Percentiles rank a stretch among this genome's conserved stretches.
phyloP scores from a whole-genome alignment of 2,329 filamentous ascomycete species.

The Colletotrichum endophyticum region DNA sequence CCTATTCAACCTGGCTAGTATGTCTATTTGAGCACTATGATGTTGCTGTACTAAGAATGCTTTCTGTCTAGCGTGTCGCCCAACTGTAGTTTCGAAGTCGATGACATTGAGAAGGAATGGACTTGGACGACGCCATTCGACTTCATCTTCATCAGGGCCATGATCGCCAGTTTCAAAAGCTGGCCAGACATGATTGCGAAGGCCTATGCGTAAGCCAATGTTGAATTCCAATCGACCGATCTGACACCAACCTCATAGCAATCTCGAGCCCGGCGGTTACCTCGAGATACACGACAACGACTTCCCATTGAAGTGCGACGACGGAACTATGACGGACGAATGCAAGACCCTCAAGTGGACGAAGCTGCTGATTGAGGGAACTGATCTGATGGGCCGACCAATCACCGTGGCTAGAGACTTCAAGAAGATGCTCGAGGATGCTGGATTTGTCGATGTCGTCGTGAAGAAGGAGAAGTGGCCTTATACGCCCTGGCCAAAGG shows the following conservation, averaged over 20 bases:
- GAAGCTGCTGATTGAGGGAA: slow-evolving; percentile 36
- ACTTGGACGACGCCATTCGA: slow-evolving; percentile 34
- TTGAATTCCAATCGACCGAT: neutral
- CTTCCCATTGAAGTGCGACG: slow-evolving; percentile 14
- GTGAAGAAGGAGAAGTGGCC: slow-evolving; percentile 30
- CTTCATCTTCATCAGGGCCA: slow-evolving; percentile 22
- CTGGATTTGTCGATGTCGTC: slow-evolving; percentile 33
- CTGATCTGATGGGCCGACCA: slow-evolving; percentile 34
- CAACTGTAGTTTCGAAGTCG: slow-evolving; percentile 48
- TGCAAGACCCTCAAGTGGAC: slow-evolving; percentile 24
- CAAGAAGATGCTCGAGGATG: slow-evolving; percentile 21
- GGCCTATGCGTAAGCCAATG: slow-evolving; percentile 19
- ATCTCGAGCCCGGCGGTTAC: slow-evolving; percentile 17
- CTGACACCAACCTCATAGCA: neutral
- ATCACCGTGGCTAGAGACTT: slow-evolving; percentile 44
- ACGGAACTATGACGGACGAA: slow-evolving; percentile 12
- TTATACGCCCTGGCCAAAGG: slow-evolving; percentile 34
- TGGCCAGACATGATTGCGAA: slow-evolving; percentile 33
- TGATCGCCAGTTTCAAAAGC: slow-evolving; percentile 8
- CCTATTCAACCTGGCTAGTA: slow-evolving; percentile 36
- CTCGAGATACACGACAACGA: slow-evolving; percentile 7
- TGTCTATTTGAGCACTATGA: neutral
- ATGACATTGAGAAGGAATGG: slow-evolving; percentile 39
- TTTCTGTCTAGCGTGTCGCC: slow-evolving; percentile 36
- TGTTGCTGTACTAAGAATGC: neutral